Evolutionary conservation across 2,329 filamentous ascomycete genomes (phyloP).

Genomic region (Ceratocystis colombiana): DNA sequence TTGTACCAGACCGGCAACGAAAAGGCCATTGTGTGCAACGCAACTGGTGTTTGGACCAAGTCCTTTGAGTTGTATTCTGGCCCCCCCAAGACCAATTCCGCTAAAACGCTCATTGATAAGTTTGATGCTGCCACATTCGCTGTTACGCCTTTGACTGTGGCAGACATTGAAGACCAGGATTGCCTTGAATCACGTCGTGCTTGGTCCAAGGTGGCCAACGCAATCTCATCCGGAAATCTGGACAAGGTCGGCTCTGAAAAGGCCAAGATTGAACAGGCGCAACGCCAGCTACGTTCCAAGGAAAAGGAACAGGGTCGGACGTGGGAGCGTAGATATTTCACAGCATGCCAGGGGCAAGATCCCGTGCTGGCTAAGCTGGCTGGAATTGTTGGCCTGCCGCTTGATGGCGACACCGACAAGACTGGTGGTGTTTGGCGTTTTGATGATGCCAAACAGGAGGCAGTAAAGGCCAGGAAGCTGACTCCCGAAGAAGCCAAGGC

Average conservation of each 20-base stretch:
- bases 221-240: constrained; percentile 69
- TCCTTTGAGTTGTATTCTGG: constrained; percentile 67
- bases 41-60: constrained; percentile 84
- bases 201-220: constrained; percentile 75
- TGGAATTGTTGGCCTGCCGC: constrained; percentile 38
- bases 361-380: constrained; percentile 39
- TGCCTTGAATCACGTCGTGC: constrained; percentile 78
- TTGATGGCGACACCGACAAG: constrained; percentile 48
- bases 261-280: constrained; percentile 77
- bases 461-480: constrained; percentile 30
- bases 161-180: constrained; percentile 68
- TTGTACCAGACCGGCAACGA: constrained; percentile 62
- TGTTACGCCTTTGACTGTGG: constrained; percentile 59
- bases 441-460: constrained; percentile 40
- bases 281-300: constrained; percentile 61
- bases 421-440: constrained; percentile 53
- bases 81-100: constrained; percentile 41
- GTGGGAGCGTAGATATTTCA: constrained; percentile 84
- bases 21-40: constrained; percentile 67
- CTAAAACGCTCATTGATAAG: constrained; percentile 43
- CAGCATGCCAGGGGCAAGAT: constrained; percentile 39
- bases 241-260: constrained; percentile 70
- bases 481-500: constrained; percentile 35
- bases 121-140: constrained; percentile 50
- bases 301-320: constrained; percentile 63